Conservation (phyloP, 2,329 filamentous ascomycete species). For the Pseudocercospora cruenta region DNA sequence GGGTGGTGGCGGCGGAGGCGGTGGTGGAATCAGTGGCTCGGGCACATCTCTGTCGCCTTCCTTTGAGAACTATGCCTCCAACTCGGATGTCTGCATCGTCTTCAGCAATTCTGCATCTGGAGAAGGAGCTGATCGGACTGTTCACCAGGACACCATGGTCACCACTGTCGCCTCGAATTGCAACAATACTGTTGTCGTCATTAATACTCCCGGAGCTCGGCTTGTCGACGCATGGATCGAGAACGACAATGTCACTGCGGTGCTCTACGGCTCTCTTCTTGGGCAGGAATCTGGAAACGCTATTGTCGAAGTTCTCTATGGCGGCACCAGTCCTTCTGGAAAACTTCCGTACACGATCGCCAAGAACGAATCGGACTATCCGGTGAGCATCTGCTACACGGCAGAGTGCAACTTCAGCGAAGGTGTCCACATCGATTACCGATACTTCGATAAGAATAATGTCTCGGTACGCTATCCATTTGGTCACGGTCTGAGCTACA, state of each 20-base stretch:
- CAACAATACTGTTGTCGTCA: conserved; percentile 37
- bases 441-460: conserved; percentile 46
- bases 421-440: conserved; percentile 50
- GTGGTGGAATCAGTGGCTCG: conserved; percentile 11
- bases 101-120: conserved; percentile 37
- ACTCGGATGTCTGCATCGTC: conserved; percentile 37
- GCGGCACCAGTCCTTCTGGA: conserved; percentile 35
- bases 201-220: conserved; percentile 35
- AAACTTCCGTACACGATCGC: conserved; percentile 37
- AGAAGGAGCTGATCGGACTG: conserved; percentile 35
- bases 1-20: conserved; percentile 12
- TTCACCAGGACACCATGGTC: conserved; percentile 33
- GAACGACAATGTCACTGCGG: conserved; percentile 38
- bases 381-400: conserved; percentile 65
- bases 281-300: conserved; percentile 36
- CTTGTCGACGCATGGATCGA: conserved; percentile 36
- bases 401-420: conserved; percentile 47
- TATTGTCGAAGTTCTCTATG: conserved; percentile 36
- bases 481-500: conserved; percentile 38
- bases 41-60: conserved; percentile 18
- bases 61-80: conserved; percentile 20
- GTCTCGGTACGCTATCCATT: conserved; percentile 48
- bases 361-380: conserved; percentile 43
- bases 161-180: conserved; percentile 40
- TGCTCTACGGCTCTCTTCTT: conserved; percentile 37